phyloP scores from a whole-genome alignment of 2,329 filamentous ascomycete species.

The Bipolaris victoriae region DNA sequence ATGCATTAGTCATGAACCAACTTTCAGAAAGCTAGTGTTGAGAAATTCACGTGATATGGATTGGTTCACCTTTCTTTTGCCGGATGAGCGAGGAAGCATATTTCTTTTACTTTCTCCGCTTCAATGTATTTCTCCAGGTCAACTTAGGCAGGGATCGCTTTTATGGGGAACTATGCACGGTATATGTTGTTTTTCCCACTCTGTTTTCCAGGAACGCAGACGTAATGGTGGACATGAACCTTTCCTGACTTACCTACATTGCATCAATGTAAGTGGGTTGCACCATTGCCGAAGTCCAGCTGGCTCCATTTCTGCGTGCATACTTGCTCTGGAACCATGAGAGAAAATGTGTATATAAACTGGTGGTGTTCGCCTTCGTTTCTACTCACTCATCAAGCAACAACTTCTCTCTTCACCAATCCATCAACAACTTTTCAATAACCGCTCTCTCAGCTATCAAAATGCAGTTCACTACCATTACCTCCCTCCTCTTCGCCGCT shows the following conservation, averaged over 20 bases:
- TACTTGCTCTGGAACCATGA: too few species aligned
- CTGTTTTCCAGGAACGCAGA: background rate
- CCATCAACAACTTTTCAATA: background rate
- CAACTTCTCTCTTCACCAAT: slow-evolving; percentile 4
- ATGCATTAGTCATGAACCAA: too few species aligned
- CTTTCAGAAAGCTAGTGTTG: background rate
- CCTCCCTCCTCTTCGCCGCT: slow-evolving; percentile 23
- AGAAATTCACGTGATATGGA: background rate
- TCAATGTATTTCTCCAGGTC: background rate
- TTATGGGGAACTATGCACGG: background rate
- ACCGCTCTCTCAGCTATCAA: slow-evolving; percentile 5
- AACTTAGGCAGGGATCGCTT: background rate
- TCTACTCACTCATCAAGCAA: background rate
- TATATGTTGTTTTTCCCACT: background rate
- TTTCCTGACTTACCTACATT: background rate
- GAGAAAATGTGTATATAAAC: background rate
- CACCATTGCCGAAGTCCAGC: background rate
- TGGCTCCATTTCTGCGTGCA: too few species aligned
- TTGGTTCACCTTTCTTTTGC: background rate
- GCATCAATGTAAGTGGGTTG: background rate
- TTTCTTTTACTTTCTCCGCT: background rate
- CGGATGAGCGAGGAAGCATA: background rate
- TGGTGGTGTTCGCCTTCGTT: background rate
- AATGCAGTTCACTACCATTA: slow-evolving; percentile 28
- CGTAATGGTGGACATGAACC: too few species aligned